Base-by-base conservation (phyloP, 495 filamentous ascomycete species). In the Penicillium coffeae region DNA sequence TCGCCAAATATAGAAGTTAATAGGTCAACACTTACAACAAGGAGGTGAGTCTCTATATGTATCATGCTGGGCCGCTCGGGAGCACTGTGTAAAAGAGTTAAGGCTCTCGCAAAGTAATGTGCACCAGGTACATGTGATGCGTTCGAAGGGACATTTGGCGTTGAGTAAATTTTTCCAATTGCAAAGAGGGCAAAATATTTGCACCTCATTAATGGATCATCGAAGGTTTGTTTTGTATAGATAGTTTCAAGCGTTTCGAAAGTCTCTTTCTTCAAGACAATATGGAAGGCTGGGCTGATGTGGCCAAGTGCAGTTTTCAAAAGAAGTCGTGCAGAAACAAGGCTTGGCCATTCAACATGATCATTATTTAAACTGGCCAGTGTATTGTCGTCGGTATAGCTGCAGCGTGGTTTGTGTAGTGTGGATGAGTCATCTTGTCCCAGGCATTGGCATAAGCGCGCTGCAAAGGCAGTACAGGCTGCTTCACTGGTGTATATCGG, bases 111-210 rank as follows among this genome's bases (percentile, higher is more conserved):
- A 46, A 72, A 72, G 44, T 67, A 72, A 4, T 54, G 48, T 4
- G 63, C 60, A 7, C 69, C 69, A 7, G 66, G 63, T 21, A 72
- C 53, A 13, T 45, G 38, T 6, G 60, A 60, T 8, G 52, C 49
- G 8, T 58, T 55, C 1, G 55, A 54, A 8, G 51, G 51, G 38
- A 57, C 60, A 12, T 53, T 45, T 12, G 55, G 45, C 42, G 59
- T 59, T 0, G 66, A 63, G 33, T 64, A 67, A 6, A 59, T 63
- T 42, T 72, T 54, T 0, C 63, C 66, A 42, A 72, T 53, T 2
- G 66, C 69, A 51, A 72, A 69, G 13, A 72, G 47, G 5, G 62
- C 65, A 54, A 70, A 70, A 37, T 60, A 72, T 42, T 69, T 72
- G 58, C 64, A 68, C 35, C 64, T 56, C 36, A 64, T 56, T 12